Base-by-base conservation (phyloP, 2,329 filamentous ascomycete genomes). In the Colletotrichum plurivorum region DNA sequence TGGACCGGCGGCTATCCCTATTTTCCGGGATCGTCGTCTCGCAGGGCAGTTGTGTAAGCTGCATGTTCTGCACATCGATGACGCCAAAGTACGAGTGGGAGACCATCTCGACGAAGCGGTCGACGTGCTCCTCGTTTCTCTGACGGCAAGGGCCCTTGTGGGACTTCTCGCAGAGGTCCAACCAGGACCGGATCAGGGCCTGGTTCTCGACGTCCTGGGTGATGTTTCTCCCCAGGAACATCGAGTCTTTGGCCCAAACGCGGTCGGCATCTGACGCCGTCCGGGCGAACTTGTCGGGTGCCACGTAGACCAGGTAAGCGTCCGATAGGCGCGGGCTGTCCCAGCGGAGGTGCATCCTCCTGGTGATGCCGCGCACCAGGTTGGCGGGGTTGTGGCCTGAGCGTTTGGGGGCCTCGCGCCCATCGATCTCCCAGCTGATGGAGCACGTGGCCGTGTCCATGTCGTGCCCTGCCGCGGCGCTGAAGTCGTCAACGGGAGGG, bases 61-160 rank as follows among this genome's bases (percentile, higher is more conserved):
- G 63, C 63, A 67, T 62, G 41, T 67, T 55, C 10, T 67, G 63
- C 39, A 67, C 63, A 43, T 67, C 63, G 15, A 67, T 57, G 15
- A 67, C 63, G 10, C 63, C 63, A 43, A 67, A 67, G 36, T 61
- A 62, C 3, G 56, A 61, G 54, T 61, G 49, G 2, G 56, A 61
- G 13, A 67, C 41, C 63, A 67, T 54, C 18, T 67, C 56, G 7
- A 39, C 51, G n/a, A 67, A 67, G 15, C 48, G 27, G 0, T 25
- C 49, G 12, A 45, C 15, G 1, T 45, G 39, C 10, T 39, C 43
- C 0, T 55, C 12, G 2, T 51, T 22, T 1, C 46, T 31, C 9
- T 67, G 41, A 18, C 43, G 41, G 20, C 63, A 67, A 0, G 56
- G 57, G 4, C 49, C 49, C 6, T 39, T 20, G 31, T 67, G 63